Evolutionary conservation across 768 basidiomycete genomes (phyloP), one percentile per base, ranked within the genome.

Genomic region (Podaxis sp.): DNA sequence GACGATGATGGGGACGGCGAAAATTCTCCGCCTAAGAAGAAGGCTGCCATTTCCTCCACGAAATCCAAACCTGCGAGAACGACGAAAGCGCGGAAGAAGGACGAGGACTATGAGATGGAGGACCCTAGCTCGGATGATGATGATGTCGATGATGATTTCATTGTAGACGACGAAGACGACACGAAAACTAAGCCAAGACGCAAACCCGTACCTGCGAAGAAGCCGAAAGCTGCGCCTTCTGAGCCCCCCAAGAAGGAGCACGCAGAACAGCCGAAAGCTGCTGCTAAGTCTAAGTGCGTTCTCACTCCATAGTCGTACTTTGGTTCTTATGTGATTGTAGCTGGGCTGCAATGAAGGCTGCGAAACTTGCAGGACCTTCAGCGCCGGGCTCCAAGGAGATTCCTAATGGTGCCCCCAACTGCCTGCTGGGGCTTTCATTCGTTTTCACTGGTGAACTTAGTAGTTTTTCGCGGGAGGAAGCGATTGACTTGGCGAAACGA

Each of bases 381-480:
- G 83, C 89, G 25, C 78, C 80, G n/a, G 89, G 89, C 0, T 79
- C 83, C 15, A 93, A 90, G 69, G 80, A 84, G 13, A 82, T 92
- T 22, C 91, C 92, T 0, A 86, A 94, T 49, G 88, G 89, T 13
- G 77, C 78, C 27, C 83, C 84, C 0, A 82, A 89, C 68, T 94
- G 92, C 70, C 80, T 99, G 8, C 83, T 88, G 0, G 96, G 96
- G 0, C 79, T 98, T 24, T 82, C 93, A 0, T 90, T 99, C 69
- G 96, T 99, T 22, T 99, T 99, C 66, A 98, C 97, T 0, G 97
- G 96, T 15, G 96, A 99, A 68, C 75, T 98, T 51, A 85, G 82
- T 52, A 90, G 89, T 63, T 87, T 98, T 66, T 87, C 93, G 1
- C 82, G 97, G 40, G 93, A 98, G 2, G 95, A 97, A 67, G 89